A percentile compares a stretch with the other conserved stretches of the same genome.
phyloP scores from a whole-genome alignment of 2,329 filamentous ascomycete species.

The Fusarium coicis region DNA sequence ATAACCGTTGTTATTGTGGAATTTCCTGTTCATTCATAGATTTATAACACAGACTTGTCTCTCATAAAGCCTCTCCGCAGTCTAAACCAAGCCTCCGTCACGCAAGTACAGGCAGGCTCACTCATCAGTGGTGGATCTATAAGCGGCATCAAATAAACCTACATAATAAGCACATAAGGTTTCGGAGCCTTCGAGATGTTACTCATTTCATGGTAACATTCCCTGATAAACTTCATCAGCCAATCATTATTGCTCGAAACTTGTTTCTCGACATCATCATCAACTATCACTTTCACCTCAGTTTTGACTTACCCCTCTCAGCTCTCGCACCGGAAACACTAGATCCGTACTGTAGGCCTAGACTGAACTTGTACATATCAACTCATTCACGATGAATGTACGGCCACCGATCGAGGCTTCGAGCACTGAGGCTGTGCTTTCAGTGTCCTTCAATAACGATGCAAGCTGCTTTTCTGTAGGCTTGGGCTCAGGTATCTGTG shows the following conservation, averaged over 20 bases:
- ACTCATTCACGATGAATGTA: constrained; percentile 77
- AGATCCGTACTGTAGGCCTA: constrained; percentile 1
- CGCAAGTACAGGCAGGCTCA: constrained; percentile 18
- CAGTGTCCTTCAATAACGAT: constrained; percentile 86
- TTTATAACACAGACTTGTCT: neutral
- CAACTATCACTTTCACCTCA: neutral
- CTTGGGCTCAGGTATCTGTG: constrained; percentile 85
- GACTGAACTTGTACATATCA: constrained; percentile 11
- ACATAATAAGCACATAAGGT: constrained; percentile 10
- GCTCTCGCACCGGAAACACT: constrained; percentile 4
- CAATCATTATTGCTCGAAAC: neutral
- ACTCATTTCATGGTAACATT: constrained; percentile 13
- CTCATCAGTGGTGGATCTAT: constrained; percentile 31
- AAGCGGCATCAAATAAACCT: constrained; percentile 20
- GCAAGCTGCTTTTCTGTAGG: constrained; percentile 88
- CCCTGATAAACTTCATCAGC: neutral
- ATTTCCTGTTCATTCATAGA: neutral
- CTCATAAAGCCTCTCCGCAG: neutral
- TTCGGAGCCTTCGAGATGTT: constrained; percentile 26
- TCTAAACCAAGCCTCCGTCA: constrained; percentile 16
- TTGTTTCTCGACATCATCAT: neutral
- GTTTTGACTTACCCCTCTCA: constrained; percentile 30
- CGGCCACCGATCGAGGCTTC: constrained; percentile 85
- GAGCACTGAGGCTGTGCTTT: constrained; percentile 79
- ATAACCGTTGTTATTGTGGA: neutral